Conservation (phyloP, 768 basidiomycete genomes). For the Leccinellum luteum region DNA sequence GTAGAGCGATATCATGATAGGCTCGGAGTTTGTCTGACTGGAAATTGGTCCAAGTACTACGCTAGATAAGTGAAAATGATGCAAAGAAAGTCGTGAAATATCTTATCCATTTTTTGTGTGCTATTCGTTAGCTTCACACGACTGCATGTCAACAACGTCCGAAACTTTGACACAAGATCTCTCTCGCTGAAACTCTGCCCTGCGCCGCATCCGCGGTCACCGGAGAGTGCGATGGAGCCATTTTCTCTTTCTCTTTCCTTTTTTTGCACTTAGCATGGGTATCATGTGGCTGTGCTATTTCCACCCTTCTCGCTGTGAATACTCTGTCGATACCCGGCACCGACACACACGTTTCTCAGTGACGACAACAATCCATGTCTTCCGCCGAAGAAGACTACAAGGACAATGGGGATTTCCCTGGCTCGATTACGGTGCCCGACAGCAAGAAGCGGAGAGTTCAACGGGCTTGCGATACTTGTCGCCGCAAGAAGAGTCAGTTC, state of each 20-base stretch:
- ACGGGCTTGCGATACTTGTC: slow-evolving; percentile 79
- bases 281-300: not conserved
- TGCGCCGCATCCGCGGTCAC: not conserved
- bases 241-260: not conserved
- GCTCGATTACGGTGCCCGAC: slow-evolving; percentile 28
- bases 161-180: not conserved
- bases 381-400: slow-evolving; percentile 65
- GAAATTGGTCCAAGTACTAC: too few species aligned
- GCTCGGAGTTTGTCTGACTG: not conserved
- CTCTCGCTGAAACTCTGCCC: too few species aligned
- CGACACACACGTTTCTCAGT: not conserved
- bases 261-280: not conserved
- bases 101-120: not conserved
- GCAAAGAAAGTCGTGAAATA: not conserved
- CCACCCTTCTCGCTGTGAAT: too few species aligned
- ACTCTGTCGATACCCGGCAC: too few species aligned
- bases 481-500: slow-evolving; percentile 75
- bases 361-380: slow-evolving; percentile 31
- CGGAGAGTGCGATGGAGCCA: not conserved
- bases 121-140: not conserved
- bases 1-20: too few species aligned
- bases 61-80: too few species aligned
- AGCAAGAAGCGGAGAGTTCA: slow-evolving; percentile 72
- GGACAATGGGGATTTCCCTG: slow-evolving; percentile 37
- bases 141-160: not conserved